Evolutionary conservation across 2,329 filamentous ascomycete genomes (phyloP).

Genomic region (Ceratocystis cubensis): DNA sequence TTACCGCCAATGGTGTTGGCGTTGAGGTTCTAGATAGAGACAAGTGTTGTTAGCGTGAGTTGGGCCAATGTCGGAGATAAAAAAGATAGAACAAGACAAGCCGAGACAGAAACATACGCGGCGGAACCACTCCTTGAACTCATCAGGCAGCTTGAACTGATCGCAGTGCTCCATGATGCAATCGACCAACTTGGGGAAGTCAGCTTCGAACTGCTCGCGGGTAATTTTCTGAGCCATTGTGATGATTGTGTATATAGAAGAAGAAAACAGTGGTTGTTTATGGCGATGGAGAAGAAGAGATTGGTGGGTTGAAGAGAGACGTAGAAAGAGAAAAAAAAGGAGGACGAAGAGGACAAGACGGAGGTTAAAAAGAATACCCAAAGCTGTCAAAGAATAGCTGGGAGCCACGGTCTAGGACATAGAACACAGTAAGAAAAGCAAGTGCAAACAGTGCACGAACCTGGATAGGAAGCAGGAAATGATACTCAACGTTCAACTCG

Average conservation of each 20-base stretch:
- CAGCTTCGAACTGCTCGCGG: constrained; percentile 73
- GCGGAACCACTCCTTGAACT: constrained; percentile 77
- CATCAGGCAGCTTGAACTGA: constrained; percentile 69
- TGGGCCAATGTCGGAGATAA: background rate
- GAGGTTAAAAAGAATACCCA: background rate
- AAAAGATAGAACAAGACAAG: background rate
- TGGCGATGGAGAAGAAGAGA: too few species aligned
- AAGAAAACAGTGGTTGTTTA: too few species aligned
- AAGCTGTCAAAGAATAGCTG: constrained; percentile 1
- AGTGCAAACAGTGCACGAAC: background rate
- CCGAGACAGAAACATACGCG: constrained; percentile 40
- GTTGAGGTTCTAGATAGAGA: constrained; percentile 53
- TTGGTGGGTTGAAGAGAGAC: too few species aligned
- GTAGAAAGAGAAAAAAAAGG: background rate
- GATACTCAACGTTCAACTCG: background rate
- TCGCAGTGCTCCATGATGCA: constrained; percentile 68
- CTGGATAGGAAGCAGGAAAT: background rate
- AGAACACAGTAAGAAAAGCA: background rate
- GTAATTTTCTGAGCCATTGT: constrained; percentile 50
- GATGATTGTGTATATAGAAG: constrained; percentile 9
- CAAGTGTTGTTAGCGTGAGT: background rate
- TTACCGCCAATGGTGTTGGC: constrained; percentile 87
- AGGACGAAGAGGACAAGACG: constrained; percentile 1
- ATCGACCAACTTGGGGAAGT: constrained; percentile 76
- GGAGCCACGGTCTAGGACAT: background rate